phyloP scores from a whole-genome alignment of 1,139 yeast species.

The Kurtzmaniella quercitrusa region DNA sequence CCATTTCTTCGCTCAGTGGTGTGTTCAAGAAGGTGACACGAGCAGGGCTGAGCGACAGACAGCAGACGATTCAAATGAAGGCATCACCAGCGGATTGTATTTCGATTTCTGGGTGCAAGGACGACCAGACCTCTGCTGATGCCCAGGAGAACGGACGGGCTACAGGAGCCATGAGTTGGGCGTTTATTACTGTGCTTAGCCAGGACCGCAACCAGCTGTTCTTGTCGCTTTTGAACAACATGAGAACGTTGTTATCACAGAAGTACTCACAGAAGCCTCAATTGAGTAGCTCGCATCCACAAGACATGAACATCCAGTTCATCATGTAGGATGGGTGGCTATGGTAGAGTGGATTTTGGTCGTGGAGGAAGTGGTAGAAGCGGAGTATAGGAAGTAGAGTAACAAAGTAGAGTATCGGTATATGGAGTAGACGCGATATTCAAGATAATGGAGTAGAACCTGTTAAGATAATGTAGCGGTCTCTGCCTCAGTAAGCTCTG shows the following conservation, averaged over 20 bases:
- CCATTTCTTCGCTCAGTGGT: constrained; percentile 36
- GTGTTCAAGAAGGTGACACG: constrained; percentile 44
- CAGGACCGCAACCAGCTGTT: constrained; percentile 72
- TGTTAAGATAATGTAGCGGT: too few species aligned
- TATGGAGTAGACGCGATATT: too few species aligned
- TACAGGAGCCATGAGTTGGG: constrained; percentile 95
- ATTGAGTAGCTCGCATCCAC: constrained; percentile 77
- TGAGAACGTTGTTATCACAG: constrained; percentile 63
- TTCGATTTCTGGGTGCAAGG: constrained; percentile 86
- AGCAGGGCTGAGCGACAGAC: constrained; percentile 22
- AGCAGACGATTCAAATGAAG: constrained; percentile 45
- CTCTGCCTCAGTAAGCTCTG: too few species aligned
- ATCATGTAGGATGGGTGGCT: constrained; percentile 16
- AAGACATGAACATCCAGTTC: constrained; percentile 70
- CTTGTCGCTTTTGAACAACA: constrained; percentile 71
- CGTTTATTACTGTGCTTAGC: constrained; percentile 70
- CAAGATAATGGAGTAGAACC: too few species aligned
- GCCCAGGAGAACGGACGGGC: constrained; percentile 72
- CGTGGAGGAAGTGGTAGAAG: too few species aligned
- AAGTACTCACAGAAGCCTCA: constrained; percentile 90
- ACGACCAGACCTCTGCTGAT: constrained; percentile 78
- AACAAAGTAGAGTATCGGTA: too few species aligned
- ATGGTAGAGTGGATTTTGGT: too few species aligned
- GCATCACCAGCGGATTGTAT: constrained; percentile 88
- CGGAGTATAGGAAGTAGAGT: too few species aligned